Base-by-base conservation (phyloP, 2,329 filamentous ascomycete species). In the Fusarium tuaranense region DNA sequence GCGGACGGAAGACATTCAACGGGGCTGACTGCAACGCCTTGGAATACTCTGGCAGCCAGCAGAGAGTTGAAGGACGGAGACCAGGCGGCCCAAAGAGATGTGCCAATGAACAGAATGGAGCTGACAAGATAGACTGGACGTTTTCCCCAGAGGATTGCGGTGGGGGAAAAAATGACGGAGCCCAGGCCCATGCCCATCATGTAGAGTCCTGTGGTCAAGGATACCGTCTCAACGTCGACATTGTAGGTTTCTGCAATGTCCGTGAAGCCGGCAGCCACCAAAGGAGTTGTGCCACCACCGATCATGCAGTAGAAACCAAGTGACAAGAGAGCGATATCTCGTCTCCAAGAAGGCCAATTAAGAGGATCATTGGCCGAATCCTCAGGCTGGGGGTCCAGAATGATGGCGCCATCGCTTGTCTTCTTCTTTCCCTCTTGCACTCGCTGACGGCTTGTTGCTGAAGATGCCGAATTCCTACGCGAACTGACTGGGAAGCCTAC, bases 111-210 rank as follows among this genome's bases (percentile, higher is more conserved):
- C n/a, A 97, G 81, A 20, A 95, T 83, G 36, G 93, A 90, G 20
- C 94, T 92, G 32, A 88, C 87, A 25, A 98, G 89, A 81, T 98
- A 98, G 0, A 98, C 94, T 0, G 95, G 95, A 14, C 96, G 89
- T 83, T 98, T 98, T 2, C 96, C 97, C 69, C 86, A 98, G 0
- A 98, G 81, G 71, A 98, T 98, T 34, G 96, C 96, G 0, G 95
- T 98, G 0, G 96, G 97, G 0, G 94, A 97, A 78, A 93, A 92
- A 63, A 98, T 80, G 8, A 98, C 92, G 20, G 92, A 95, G 2
- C 96, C 96, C 1, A 98, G 78, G 2, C 95, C 96, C 44, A 98
- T 85, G 0, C 97, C 97, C 89, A 98, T 88, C 95, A 98, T 98
- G 84, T 95, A 98, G 16, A 98, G 85, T 1, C 95, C 95, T 0